These are phyloP conservation scores for Phytophthora europaea DNA, from an alignment of 352 stramenopile genomes.

Conservation along the genomic window DNA sequence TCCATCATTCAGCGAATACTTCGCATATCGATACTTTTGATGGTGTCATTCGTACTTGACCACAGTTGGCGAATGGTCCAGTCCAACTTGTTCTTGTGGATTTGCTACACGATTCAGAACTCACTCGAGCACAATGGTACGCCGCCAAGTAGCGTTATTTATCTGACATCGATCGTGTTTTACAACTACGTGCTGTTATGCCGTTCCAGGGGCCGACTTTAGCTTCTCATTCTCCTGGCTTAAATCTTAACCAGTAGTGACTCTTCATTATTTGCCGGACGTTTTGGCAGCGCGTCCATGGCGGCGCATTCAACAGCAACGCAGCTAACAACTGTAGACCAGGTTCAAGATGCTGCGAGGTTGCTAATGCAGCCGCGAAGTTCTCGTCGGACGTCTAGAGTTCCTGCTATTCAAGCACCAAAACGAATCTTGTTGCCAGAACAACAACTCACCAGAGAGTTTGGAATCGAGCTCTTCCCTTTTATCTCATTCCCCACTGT, in stretches of 20 bases:
- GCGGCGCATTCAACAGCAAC: not conserved
- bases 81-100: slow-evolving; percentile 49
- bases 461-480: slow-evolving; percentile 35
- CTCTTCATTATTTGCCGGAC: not conserved
- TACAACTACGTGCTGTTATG: not conserved
- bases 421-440: slow-evolving; percentile 41
- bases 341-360: slow-evolving; percentile 24
- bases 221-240: slow-evolving; percentile 31
- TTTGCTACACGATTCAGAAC: slow-evolving; percentile 40
- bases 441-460: slow-evolving; percentile 15
- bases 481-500: slow-evolving; percentile 19
- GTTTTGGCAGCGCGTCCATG: not conserved
- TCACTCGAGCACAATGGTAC: slow-evolving; percentile 37
- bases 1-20: slow-evolving; percentile 27
- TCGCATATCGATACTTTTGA: slow-evolving; percentile 22
- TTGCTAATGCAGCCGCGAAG: slow-evolving; percentile 16
- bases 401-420: not conserved
- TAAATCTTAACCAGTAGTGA: not conserved
- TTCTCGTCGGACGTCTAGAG: slow-evolving; percentile 12
- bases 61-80: slow-evolving; percentile 43
- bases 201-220: slow-evolving; percentile 13
- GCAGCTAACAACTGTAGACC: slow-evolving; percentile 13
- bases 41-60: slow-evolving; percentile 50
- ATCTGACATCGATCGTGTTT: not conserved
- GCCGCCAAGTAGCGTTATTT: not conserved